Conservation (phyloP, 2,329 filamentous ascomycete genomes). For the Pseudopithomyces maydicus region DNA sequence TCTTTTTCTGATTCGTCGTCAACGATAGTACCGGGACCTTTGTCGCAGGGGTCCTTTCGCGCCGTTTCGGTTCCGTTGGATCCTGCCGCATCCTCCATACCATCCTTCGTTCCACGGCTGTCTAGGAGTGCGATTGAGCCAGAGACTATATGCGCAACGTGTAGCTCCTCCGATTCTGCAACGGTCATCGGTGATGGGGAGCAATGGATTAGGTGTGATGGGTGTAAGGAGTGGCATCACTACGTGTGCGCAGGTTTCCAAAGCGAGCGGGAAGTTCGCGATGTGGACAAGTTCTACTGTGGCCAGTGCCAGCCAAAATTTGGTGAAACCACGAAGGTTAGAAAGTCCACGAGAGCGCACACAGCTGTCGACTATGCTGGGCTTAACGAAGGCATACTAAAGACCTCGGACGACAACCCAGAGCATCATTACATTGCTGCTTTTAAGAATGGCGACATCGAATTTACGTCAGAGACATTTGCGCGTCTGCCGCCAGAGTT, state of each 20-base stretch:
- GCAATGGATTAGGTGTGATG: constrained; percentile 71
- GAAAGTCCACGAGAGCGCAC: constrained; percentile 68
- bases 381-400: constrained; percentile 68
- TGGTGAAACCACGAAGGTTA: constrained; percentile 69
- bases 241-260: constrained; percentile 70
- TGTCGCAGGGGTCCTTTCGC: constrained; percentile 17
- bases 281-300: constrained; percentile 72
- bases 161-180: constrained; percentile 60
- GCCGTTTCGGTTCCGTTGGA: constrained; percentile 41
- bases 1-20: constrained; percentile 32
- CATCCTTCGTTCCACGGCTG: constrained; percentile 12
- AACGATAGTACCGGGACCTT: neutral
- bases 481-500: constrained; percentile 67
- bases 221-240: constrained; percentile 72
- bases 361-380: constrained; percentile 72
- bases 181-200: constrained; percentile 59
- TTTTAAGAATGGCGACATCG: constrained; percentile 68
- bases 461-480: constrained; percentile 65
- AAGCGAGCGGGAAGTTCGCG: constrained; percentile 66
- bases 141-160: constrained; percentile 60
- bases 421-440: constrained; percentile 72
- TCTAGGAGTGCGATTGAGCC: constrained; percentile 25
- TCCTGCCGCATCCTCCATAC: constrained; percentile 16
- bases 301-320: constrained; percentile 61
- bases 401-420: constrained; percentile 66